Percentiles rank a stretch among this genome's conserved stretches.
These are phyloP conservation scores for Talaromyces verruculosus DNA, from an alignment of 2,329 filamentous ascomycete genomes.

Conservation along the genomic window DNA sequence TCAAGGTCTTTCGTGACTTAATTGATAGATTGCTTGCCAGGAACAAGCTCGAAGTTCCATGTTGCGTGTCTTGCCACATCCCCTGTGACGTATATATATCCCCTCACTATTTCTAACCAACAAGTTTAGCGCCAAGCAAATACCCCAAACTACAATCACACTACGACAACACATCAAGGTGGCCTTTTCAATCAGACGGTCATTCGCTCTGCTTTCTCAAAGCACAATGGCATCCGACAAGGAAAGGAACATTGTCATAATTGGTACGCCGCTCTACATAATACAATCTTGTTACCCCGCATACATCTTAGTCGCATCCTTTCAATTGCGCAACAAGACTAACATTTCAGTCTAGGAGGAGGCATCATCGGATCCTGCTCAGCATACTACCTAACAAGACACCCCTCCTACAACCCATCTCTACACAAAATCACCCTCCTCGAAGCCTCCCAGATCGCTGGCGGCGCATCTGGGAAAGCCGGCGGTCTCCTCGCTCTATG, in stretches of 20 bases:
- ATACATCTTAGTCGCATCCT: not conserved
- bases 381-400: constrained; percentile 86
- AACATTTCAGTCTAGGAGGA: constrained; percentile 59
- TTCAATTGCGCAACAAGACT: constrained; percentile 18
- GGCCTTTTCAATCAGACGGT: constrained; percentile 27
- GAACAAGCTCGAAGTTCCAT: not conserved
- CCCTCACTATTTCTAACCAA: not conserved
- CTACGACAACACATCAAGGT: constrained; percentile 21
- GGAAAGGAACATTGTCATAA: constrained; percentile 42
- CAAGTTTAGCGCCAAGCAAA: not conserved
- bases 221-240: constrained; percentile 34
- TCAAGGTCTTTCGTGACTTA: not conserved
- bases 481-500: constrained; percentile 86
- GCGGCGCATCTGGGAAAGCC: constrained; percentile 92
- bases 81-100: constrained; percentile 17
- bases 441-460: constrained; percentile 80
- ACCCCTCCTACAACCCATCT: constrained; percentile 73
- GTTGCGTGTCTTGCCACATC: constrained; percentile 4
- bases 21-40: not conserved
- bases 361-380: constrained; percentile 91
- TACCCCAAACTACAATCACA: not conserved
- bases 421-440: constrained; percentile 80
- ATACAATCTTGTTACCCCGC: constrained; percentile 9
- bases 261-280: constrained; percentile 31
- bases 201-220: constrained; percentile 24